phyloP scores from a whole-genome alignment of 202 grass and related monocot species.

The Bolboschoenoplectus hybrid region DNA sequence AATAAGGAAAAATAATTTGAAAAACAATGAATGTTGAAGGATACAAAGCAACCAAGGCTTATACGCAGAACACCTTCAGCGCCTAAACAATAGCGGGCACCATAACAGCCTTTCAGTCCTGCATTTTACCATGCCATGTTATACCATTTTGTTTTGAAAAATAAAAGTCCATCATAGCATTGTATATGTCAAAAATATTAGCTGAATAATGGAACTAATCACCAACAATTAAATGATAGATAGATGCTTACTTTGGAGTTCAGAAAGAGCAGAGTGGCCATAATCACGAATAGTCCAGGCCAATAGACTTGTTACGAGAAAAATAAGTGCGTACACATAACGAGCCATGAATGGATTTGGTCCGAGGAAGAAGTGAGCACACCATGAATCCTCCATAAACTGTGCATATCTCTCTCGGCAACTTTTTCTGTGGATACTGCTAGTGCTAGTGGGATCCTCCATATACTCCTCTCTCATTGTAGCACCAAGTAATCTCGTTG shows the following conservation, averaged over 20 bases:
- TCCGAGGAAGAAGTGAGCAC: conserved; percentile 48
- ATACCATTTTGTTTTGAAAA: not conserved
- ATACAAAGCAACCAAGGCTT: conserved; percentile 97
- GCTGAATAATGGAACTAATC: not conserved
- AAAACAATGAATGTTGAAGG: conserved; percentile 37
- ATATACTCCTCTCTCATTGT: conserved; percentile 42
- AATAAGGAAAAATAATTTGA: not conserved
- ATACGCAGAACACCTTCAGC: conserved; percentile 84
- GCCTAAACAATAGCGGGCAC: conserved; percentile 65
- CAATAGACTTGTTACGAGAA: conserved; percentile 78
- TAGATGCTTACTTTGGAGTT: conserved; percentile 54
- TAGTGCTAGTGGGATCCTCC: conserved; percentile 38
- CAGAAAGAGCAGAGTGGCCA: conserved; percentile 59
- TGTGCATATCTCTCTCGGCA: conserved; percentile 43
- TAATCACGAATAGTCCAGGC: conserved; percentile 93
- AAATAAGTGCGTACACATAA: conserved; percentile 84
- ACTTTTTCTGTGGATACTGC: not conserved
- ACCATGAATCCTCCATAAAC: conserved; percentile 65
- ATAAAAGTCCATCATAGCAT: not conserved
- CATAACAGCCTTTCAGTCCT: conserved; percentile 65
- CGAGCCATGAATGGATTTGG: conserved; percentile 83
- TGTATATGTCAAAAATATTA: not conserved
- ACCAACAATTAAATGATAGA: not conserved
- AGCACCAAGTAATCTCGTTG: not conserved
- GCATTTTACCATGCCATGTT: conserved; percentile 21